Conservation (phyloP, 257 asterid genomes). For the Mentha longifolia region DNA sequence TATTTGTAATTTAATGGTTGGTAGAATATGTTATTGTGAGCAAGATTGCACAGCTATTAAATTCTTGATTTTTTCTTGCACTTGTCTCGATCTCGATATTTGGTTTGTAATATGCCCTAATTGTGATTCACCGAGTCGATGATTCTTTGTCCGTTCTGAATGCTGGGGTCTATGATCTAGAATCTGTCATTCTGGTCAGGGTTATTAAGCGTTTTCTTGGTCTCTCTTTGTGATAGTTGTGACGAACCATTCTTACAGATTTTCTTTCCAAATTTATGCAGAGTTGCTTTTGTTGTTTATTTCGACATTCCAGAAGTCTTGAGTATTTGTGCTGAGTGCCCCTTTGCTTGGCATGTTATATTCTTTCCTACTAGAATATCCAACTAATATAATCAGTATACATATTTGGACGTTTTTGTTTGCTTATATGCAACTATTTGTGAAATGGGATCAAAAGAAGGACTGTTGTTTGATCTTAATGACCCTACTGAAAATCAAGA, state of each 20-base stretch:
- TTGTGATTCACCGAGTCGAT: neutral
- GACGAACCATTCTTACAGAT: constrained; percentile 35
- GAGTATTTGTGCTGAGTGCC: constrained; percentile 44
- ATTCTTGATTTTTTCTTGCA: neutral
- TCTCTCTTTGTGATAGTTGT: neutral
- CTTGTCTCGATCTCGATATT: too few relatives aligned
- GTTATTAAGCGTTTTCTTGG: neutral
- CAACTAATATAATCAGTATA: constrained; percentile 40
- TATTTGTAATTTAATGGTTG: neutral
- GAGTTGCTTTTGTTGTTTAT: constrained; percentile 41
- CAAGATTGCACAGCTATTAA: neutral
- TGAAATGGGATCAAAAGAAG: constrained; percentile 96
- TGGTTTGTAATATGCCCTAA: too few relatives aligned
- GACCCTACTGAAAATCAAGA: constrained; percentile 82
- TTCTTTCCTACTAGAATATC: constrained; percentile 52
- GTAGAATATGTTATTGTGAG: neutral
- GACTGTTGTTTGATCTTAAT: constrained; percentile 87
- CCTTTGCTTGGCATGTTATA: constrained; percentile 58
- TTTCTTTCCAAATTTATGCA: constrained; percentile 39
- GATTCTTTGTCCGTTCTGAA: neutral
- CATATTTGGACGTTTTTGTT: constrained; percentile 47
- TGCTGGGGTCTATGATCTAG: neutral
- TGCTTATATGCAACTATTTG: constrained; percentile 64
- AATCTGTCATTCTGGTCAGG: constrained; percentile 11
- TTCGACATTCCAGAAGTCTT: constrained; percentile 40